Conservation (phyloP, 176 grass and related monocot species). For the Aegilops bicornis region DNA sequence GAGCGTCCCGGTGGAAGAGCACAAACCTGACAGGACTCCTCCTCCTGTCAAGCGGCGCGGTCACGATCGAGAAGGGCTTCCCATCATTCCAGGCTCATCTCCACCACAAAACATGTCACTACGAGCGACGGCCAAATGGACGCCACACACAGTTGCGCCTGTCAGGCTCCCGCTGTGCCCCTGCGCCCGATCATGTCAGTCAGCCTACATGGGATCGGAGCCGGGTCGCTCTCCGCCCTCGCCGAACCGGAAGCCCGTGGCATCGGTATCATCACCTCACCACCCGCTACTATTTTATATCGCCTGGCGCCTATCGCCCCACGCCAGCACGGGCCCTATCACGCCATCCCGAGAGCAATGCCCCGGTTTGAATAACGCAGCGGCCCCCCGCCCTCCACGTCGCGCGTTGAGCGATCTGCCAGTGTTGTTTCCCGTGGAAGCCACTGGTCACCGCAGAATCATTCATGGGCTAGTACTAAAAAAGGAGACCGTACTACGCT, state of each 20-base stretch:
- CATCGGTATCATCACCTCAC: neutral
- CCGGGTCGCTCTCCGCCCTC: neutral
- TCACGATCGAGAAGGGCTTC: neutral
- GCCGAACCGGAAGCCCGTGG: neutral
- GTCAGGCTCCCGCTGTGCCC: neutral
- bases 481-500: neutral
- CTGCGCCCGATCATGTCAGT: neutral
- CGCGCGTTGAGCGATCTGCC: neutral
- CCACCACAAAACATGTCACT: neutral
- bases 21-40: neutral
- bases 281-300: neutral
- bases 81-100: neutral
- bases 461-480: neutral
- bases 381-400: slow-evolving; percentile 8
- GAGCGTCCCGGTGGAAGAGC: neutral
- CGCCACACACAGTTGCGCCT: neutral
- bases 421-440: neutral
- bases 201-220: neutral
- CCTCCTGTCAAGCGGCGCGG: neutral
- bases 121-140: neutral
- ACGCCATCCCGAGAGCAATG: slow-evolving; percentile 16
- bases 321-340: slow-evolving; percentile 22
- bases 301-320: neutral
- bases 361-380: slow-evolving; percentile 15
- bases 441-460: neutral